Evolutionary conservation across 2,329 filamentous ascomycete genomes (phyloP), one percentile per base, ranked within the genome.

Genomic region (Fusarium sp.): DNA sequence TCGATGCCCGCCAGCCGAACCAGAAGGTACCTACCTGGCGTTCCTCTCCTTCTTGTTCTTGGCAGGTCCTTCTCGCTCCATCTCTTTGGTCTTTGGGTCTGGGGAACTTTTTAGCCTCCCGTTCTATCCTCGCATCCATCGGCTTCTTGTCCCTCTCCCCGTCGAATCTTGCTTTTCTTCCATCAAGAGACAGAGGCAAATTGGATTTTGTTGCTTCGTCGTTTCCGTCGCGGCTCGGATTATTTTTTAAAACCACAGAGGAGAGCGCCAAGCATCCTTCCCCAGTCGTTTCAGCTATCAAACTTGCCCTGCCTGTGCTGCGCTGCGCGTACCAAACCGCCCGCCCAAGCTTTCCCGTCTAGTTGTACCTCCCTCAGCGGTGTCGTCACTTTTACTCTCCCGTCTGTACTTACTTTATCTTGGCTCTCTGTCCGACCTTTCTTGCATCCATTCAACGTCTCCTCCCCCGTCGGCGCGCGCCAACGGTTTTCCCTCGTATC

Each of bases 381-480:
- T 67, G 69, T 64, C 49, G 59, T 53, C 54, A 49, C 63, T 61
- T 70, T 70, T 64, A 61, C 67, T 46, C 42, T 29, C 14, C 42
- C 20, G 42, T 34, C 49, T 53, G 49, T 14, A 20, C 49, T 20
- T 33, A 23, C 10, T 53, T 33, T 20, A 33, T 53, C 29, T 53
- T 53, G 49, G 49, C 27, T 16, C 27, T 16, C 36, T 42, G 34
- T 31, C 27, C 27, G 11, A 60, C 25, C 33, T 54, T 70, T 67
- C 44, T 61, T 49, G 23, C 25, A 50, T 64, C 34, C 38, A 67
- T 44, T 44, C 40, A 42, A 38, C 62, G 40, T 44, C 53, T 50
- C 40, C 16, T 13, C 7, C 40, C 18, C 40, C 40, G 40, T 25
- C 20, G 20, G 42, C 42, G 42, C 14, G 42, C 42, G 42, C 14